These are phyloP conservation scores for Diplodia corticola DNA, from an alignment of 2,329 filamentous ascomycete genomes.

Conservation along the genomic window DNA sequence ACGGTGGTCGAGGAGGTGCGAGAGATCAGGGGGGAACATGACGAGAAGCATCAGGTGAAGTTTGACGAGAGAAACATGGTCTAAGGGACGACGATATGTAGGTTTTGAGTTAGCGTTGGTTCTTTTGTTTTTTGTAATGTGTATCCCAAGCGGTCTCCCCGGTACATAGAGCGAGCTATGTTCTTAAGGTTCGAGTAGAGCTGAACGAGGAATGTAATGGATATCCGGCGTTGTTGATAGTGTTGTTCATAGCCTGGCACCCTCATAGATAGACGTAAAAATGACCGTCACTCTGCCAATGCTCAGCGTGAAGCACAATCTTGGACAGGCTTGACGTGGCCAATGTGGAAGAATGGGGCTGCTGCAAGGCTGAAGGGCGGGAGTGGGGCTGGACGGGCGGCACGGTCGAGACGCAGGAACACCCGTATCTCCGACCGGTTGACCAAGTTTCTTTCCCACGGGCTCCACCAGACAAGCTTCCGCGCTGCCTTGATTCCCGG, in stretches of 20 bases:
- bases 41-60: background rate
- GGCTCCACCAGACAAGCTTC: constrained; percentile 11
- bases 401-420: constrained; percentile 1
- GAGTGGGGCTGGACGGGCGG: constrained; percentile 2
- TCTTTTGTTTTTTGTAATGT: background rate
- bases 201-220: background rate
- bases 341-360: background rate
- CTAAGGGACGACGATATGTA: background rate
- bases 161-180: background rate
- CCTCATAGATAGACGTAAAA: constrained; percentile 13
- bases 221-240: constrained; percentile 3
- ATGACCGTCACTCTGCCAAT: background rate
- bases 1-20: background rate
- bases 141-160: background rate
- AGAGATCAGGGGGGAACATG: background rate
- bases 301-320: too few species aligned
- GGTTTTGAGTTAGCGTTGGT: background rate
- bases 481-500: background rate
- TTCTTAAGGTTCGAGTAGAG: background rate
- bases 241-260: background rate
- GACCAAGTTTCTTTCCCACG: background rate
- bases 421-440: background rate
- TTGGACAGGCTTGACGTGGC: background rate
- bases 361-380: background rate
- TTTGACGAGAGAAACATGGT: constrained; percentile 2